These are phyloP conservation scores for Botrytis tulipae DNA, from an alignment of 2,329 filamentous ascomycete genomes.

Conservation along the genomic window DNA sequence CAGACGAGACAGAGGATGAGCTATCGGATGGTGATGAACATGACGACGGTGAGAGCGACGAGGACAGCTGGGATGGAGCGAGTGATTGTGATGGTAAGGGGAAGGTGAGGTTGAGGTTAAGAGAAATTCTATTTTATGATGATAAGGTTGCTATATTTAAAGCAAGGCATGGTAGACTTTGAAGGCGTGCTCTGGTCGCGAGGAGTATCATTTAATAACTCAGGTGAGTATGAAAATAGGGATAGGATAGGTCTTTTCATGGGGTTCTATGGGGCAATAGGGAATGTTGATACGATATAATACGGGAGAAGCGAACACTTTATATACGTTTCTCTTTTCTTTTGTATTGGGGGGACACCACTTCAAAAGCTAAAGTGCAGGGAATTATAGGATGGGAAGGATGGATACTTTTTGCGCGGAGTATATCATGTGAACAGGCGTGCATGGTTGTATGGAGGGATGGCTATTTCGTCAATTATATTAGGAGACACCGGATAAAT, in stretches of 20 bases:
- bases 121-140: conserved; percentile 82
- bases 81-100: conserved; percentile 44
- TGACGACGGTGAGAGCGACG: conserved; percentile 41
- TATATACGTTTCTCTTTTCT: neutral
- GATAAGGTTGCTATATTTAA: conserved; percentile 81
- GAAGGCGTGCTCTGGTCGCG: neutral
- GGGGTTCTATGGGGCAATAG: neutral
- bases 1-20: conserved; percentile 41
- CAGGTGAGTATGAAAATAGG: neutral
- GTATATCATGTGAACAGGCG: neutral
- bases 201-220: neutral
- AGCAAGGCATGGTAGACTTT: conserved; percentile 50
- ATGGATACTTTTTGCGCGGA: neutral
- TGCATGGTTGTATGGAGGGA: neutral
- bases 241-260: neutral
- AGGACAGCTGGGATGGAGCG: conserved; percentile 52
- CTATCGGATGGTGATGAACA: conserved; percentile 42
- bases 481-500: neutral
- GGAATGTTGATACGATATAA: conserved; percentile 6
- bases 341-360: neutral
- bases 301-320: neutral
- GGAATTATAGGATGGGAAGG: neutral
- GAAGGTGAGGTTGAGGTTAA: conserved; percentile 56
- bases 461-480: neutral
- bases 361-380: neutral